Base-by-base conservation (phyloP, 345 rosid species). In the Bretschneidera sinensis region DNA sequence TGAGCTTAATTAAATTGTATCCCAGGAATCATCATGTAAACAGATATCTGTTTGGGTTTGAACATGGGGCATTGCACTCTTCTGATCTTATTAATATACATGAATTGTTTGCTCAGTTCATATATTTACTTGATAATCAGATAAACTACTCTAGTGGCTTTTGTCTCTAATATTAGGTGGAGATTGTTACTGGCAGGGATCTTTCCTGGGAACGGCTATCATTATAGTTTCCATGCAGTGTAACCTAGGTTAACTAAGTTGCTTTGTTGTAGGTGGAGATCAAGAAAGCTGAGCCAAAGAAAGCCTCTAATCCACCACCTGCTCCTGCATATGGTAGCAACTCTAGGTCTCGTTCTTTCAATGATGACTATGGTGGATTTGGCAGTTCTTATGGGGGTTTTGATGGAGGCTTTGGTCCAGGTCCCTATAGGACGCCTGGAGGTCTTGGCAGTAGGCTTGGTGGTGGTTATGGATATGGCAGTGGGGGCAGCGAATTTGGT, bases 211-310 rank as follows among this genome's bases (percentile, higher is more conserved):
- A 60, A 72, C n/a, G 81, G 55, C 69, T 54, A 43, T 54, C 65
- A 28, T 54, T 55, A 18, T 75, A 82, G 91, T 73, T 74, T 84
- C 61, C 73, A 63, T 61, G 74, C 71, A 74, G 77, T 84, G 64
- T 70, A 77, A 76, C 72, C 61, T 92, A 86, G 96, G 96, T 89
- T 92, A 79, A 92, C 81, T 82, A 78, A 89, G 83, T 82, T 92
- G 76, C 91, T 92, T 83, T 87, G 81, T 89, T 92, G 95, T 92
- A 92, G 98, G 98, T 90, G 90, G 97, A 94, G 86, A 84, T 94
- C 95, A 90, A 90, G 92, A 94, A 94, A 85, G 99, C 99, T 53
- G 99, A 94, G 90, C 99, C 99, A 84, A 88, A 88, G 96, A 90
- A 94, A 90, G 62, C 84, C 68, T 84, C 88, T 55, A 88, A 85